A percentile compares a stretch with the other conserved stretches of the same genome.
Evolutionary conservation across 108 stramenopile species (phyloP).

Genomic region (Parietichytrium sp.): DNA sequence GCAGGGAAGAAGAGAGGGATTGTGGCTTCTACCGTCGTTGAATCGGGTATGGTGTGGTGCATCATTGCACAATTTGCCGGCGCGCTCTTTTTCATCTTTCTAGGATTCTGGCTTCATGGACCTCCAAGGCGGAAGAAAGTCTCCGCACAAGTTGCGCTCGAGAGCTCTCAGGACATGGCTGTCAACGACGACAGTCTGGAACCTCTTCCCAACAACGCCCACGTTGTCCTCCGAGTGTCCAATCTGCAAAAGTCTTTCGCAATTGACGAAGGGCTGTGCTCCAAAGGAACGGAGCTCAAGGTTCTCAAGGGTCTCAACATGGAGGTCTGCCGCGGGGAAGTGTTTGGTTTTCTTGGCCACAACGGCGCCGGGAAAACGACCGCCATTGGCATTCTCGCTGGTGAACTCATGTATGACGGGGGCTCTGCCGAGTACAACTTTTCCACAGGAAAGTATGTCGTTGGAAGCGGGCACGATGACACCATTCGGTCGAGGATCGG

Average conservation of each 20-base stretch:
- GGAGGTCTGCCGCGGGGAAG: constrained; percentile 43
- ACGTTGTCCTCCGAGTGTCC: background rate
- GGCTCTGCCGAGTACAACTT: constrained; percentile 45
- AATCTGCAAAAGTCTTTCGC: background rate
- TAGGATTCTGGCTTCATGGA: too few species aligned
- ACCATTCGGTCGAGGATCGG: background rate
- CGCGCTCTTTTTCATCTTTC: background rate
- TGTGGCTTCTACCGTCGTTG: background rate
- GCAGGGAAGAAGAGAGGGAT: background rate
- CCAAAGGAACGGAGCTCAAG: background rate
- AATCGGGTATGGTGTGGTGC: background rate
- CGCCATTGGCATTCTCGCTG: background rate
- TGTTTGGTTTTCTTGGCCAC: constrained; percentile 57
- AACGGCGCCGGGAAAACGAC: constrained; percentile 74
- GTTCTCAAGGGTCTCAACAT: constrained; percentile 43
- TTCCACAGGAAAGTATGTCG: background rate
- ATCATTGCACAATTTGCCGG: background rate
- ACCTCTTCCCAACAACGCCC: background rate
- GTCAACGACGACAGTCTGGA: background rate
- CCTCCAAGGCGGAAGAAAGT: too few species aligned
- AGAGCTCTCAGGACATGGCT: background rate
- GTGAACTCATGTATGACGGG: background rate
- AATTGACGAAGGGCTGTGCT: background rate
- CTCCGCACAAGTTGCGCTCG: background rate
- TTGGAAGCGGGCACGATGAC: background rate